A percentile compares a stretch with the other conserved stretches of the same genome.
Evolutionary conservation across 768 basidiomycete species (phyloP).

Genomic region (Boletus coccyginus): DNA sequence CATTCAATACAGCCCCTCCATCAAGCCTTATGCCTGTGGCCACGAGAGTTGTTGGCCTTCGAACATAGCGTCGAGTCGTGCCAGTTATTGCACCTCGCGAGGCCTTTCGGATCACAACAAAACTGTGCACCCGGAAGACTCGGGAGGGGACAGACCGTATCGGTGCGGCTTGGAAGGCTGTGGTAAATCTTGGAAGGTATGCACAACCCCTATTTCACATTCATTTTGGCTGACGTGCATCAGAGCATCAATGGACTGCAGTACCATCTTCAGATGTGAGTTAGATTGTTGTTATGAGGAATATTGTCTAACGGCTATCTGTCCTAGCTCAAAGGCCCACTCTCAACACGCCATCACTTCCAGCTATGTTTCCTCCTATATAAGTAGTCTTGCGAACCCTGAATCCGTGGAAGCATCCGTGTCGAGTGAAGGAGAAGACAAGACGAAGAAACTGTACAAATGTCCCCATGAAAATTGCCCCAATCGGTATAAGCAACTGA

Average conservation of each 20-base stretch:
- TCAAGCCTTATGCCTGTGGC: conserved; percentile 73
- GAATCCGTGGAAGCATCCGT: conserved; percentile 23
- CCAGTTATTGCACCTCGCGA: conserved; percentile 67
- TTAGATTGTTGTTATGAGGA: conserved; percentile 1
- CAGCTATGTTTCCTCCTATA: conserved; percentile 25
- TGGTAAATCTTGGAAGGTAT: conserved; percentile 82
- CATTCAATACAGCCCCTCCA: conserved; percentile 31
- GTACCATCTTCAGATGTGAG: conserved; percentile 83
- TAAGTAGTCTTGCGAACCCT: conserved; percentile 26
- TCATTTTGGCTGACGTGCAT: not conserved
- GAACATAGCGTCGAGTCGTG: conserved; percentile 37
- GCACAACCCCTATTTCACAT: conserved; percentile 9
- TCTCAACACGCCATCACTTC: conserved; percentile 56
- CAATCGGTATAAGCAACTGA: conserved; percentile 79
- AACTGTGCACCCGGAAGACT: conserved; percentile 34
- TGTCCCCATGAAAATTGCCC: conserved; percentile 66
- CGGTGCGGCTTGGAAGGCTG: conserved; percentile 74
- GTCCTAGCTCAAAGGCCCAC: conserved; percentile 68
- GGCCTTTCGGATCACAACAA: conserved; percentile 74
- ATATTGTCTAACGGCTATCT: conserved; percentile 3
- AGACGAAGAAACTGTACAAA: conserved; percentile 44
- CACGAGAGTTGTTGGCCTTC: conserved; percentile 65
- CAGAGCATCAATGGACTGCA: conserved; percentile 86
- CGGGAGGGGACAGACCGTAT: conserved; percentile 50
- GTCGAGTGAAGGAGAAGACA: conserved; percentile 38